Conservation (phyloP, 805 yeast species). For the Barnettozyma populi region DNA sequence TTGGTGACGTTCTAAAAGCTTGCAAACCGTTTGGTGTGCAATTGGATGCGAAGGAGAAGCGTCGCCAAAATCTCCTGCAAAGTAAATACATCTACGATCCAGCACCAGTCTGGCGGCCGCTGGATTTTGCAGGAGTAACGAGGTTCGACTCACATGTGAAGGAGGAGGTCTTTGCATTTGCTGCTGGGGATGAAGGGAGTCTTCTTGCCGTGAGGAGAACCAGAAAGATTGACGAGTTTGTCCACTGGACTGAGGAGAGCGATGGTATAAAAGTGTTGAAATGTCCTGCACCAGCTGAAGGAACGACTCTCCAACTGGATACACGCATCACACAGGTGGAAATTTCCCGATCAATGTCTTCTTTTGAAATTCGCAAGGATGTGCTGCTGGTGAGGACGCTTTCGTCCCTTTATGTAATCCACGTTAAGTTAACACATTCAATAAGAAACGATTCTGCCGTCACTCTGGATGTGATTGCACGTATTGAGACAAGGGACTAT, state of each 20-base stretch:
- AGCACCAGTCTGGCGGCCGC: constrained; percentile 19
- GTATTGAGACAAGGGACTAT: constrained; percentile 15
- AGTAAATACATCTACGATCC: constrained; percentile 30
- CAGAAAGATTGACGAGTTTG: background rate
- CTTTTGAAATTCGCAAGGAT: constrained; percentile 23
- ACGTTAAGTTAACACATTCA: constrained; percentile 19
- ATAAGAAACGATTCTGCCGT: background rate
- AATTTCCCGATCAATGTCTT: constrained; percentile 24
- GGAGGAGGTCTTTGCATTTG: constrained; percentile 2
- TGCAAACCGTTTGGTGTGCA: background rate
- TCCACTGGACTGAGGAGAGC: background rate
- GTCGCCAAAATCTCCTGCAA: background rate
- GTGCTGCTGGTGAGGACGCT: constrained; percentile 35
- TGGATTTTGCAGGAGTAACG: constrained; percentile 8
- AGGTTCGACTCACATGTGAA: background rate
- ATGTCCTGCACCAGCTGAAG: constrained; percentile 11
- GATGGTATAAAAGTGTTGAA: constrained; percentile 1
- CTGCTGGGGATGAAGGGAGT: constrained; percentile 1
- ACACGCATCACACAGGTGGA: constrained; percentile 39
- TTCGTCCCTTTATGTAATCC: constrained; percentile 29
- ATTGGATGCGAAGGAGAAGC: constrained; percentile 2
- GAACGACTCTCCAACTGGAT: constrained; percentile 23
- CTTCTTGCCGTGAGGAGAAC: background rate
- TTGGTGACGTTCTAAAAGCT: background rate
- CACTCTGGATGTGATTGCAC: background rate